Conservation (phyloP, 2,329 filamentous ascomycete genomes). For the Sarocladiaceae sp. region DNA sequence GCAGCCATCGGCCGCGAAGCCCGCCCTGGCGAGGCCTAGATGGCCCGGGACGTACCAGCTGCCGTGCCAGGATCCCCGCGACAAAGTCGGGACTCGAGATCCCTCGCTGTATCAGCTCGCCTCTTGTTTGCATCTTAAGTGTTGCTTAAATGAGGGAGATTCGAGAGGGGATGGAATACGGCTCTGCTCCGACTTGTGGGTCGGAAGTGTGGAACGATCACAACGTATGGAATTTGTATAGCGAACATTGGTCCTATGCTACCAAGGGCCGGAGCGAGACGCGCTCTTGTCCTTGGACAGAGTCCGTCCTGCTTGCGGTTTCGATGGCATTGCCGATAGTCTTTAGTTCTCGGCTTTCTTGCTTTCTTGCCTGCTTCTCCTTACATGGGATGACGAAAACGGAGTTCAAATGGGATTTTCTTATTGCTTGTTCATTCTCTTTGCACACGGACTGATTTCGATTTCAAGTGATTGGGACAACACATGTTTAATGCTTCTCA, state of each 20-base stretch:
- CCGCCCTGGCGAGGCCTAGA: slow-evolving; percentile 39
- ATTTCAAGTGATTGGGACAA: not conserved
- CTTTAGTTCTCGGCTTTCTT: not conserved
- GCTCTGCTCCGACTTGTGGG: too few species aligned
- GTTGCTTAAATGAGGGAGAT: too few species aligned
- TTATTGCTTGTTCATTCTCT: not conserved
- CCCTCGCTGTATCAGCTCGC: not conserved
- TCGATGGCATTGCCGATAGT: too few species aligned
- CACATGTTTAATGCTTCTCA: not conserved
- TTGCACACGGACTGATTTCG: not conserved
- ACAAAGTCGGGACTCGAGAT: not conserved
- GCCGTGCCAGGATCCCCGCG: slow-evolving; percentile 15
- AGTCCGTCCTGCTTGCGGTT: too few species aligned
- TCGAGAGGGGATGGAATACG: too few species aligned
- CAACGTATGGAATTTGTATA: slow-evolving; percentile 6
- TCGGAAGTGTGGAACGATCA: too few species aligned
- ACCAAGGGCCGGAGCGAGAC: too few species aligned
- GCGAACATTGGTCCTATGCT: not conserved
- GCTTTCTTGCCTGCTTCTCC: not conserved
- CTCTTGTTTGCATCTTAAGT: not conserved
- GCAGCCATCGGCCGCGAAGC: slow-evolving; percentile 54
- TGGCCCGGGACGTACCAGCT: slow-evolving; percentile 22
- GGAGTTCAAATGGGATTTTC: slow-evolving; percentile 5
- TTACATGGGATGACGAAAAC: slow-evolving; percentile 5
- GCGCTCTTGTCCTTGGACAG: too few species aligned